phyloP scores from a whole-genome alignment of 805 yeast genomes.

The Ogataea paradorogensis region DNA sequence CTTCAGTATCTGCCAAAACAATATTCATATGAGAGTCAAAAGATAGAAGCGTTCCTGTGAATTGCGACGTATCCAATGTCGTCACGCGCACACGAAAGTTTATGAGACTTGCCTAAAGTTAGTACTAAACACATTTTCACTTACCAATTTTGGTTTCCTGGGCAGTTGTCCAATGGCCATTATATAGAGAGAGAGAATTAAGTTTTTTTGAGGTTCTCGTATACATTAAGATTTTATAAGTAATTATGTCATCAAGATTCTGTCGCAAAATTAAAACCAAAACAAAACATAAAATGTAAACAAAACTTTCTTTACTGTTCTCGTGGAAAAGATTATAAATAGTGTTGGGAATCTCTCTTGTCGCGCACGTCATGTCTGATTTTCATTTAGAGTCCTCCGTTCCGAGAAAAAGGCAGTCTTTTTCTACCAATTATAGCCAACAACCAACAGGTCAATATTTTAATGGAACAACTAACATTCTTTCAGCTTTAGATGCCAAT shows the following conservation, averaged over 20 bases:
- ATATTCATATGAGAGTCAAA: slow-evolving; percentile 88
- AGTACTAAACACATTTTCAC: slow-evolving; percentile 17
- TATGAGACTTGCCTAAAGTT: slow-evolving; percentile 56
- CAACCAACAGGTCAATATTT: slow-evolving; percentile 15
- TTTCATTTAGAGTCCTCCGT: slow-evolving; percentile 20
- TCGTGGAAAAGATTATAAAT: slow-evolving; percentile 3
- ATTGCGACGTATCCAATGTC: slow-evolving; percentile 73
- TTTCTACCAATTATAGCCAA: slow-evolving; percentile 15
- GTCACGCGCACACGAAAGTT: slow-evolving; percentile 71
- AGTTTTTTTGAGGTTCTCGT: neutral
- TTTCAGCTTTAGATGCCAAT: slow-evolving; percentile 18
- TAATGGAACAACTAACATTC: slow-evolving; percentile 18
- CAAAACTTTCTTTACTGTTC: slow-evolving; percentile 5
- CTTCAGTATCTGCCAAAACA: slow-evolving; percentile 82
- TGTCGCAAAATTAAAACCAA: slow-evolving; percentile 10
- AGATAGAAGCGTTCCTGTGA: slow-evolving; percentile 78
- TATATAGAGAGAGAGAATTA: neutral
- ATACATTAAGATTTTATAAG: no score
- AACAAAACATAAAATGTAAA: slow-evolving; percentile 12
- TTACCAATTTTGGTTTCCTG: slow-evolving; percentile 45
- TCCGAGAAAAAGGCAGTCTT: slow-evolving; percentile 23
- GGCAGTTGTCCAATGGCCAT: slow-evolving; percentile 34
- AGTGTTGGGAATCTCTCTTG: slow-evolving; percentile 1
- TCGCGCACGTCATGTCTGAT: slow-evolving; percentile 17
- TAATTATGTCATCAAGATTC: slow-evolving; percentile 5